These are phyloP conservation scores for Cucurbitaria berberidis DNA, from an alignment of 2,329 filamentous ascomycete species.

Conservation along the genomic window DNA sequence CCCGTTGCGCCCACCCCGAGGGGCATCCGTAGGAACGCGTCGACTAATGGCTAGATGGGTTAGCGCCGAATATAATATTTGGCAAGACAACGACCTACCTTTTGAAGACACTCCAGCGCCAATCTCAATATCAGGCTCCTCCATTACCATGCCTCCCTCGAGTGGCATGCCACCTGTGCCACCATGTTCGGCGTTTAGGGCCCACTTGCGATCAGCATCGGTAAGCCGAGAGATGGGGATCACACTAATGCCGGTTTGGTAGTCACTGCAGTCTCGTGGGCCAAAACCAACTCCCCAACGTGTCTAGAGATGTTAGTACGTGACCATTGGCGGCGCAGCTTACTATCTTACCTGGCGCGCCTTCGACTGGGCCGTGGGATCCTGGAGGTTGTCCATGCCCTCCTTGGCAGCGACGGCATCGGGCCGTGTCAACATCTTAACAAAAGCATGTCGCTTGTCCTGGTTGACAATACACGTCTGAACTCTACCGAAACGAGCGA, in stretches of 20 bases:
- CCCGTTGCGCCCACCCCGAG: slow-evolving; percentile 22
- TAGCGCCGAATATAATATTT: slow-evolving; percentile 4
- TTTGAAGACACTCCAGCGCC: slow-evolving; percentile 97
- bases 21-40: slow-evolving; percentile 42
- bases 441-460: slow-evolving; percentile 97
- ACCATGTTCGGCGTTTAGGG: slow-evolving; percentile 90
- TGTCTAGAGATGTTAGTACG: slow-evolving; percentile 63
- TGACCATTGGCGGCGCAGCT: background rate
- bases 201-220: slow-evolving; percentile 97
- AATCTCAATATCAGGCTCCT: slow-evolving; percentile 98
- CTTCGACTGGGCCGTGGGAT: slow-evolving; percentile 72
- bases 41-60: slow-evolving; percentile 41
- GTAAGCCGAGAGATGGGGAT: slow-evolving; percentile 93
- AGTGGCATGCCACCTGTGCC: slow-evolving; percentile 86
- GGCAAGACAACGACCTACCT: slow-evolving; percentile 52
- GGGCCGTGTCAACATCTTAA: slow-evolving; percentile 93
- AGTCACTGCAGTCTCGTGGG: slow-evolving; percentile 95
- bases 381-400: slow-evolving; percentile 81
- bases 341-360: slow-evolving; percentile 50
- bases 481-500: slow-evolving; percentile 81
- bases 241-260: slow-evolving; percentile 86
- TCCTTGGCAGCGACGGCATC: slow-evolving; percentile 85
- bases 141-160: slow-evolving; percentile 83
- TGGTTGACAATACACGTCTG: slow-evolving; percentile 98
- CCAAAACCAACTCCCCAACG: slow-evolving; percentile 98